Evolutionary conservation across 2,329 filamentous ascomycete species (phyloP).

Genomic region (Calonectria pauciramosa): DNA sequence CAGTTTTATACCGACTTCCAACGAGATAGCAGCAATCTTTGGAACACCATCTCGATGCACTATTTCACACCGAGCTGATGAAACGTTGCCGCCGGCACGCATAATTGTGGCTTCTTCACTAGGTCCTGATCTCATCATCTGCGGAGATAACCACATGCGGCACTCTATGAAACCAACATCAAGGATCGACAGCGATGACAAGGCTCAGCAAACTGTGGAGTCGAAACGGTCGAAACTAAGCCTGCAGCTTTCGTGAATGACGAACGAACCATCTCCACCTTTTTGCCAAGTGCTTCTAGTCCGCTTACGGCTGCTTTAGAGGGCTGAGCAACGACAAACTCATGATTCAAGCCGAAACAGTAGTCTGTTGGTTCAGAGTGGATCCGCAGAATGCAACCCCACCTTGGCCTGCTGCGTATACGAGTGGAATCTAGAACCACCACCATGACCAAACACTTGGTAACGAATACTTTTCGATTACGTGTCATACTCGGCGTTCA

Average conservation of each 20-base stretch:
- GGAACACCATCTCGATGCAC: too few species aligned
- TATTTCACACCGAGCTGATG: too few species aligned
- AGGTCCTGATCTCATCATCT: too few species aligned
- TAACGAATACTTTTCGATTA: background rate
- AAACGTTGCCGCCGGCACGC: too few species aligned
- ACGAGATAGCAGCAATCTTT: too few species aligned
- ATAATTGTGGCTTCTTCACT: too few species aligned
- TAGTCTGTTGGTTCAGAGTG: background rate
- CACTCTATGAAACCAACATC: too few species aligned
- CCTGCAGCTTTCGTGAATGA: background rate
- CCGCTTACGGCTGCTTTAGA: background rate
- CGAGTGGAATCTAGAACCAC: background rate
- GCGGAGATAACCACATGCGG: too few species aligned
- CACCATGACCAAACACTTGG: background rate
- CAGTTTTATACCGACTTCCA: too few species aligned
- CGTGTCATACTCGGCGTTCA: background rate
- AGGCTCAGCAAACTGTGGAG: too few species aligned
- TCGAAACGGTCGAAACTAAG: too few species aligned
- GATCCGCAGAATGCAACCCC: background rate
- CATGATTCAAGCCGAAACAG: background rate
- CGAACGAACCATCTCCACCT: background rate
- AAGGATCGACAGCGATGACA: too few species aligned
- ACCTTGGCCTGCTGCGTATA: background rate
- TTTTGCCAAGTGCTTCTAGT: background rate
- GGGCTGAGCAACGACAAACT: background rate